Percentiles rank a stretch among this genome's conserved stretches.
phyloP scores from a whole-genome alignment of 495 filamentous ascomycete species.

The Bacidia rubella region DNA sequence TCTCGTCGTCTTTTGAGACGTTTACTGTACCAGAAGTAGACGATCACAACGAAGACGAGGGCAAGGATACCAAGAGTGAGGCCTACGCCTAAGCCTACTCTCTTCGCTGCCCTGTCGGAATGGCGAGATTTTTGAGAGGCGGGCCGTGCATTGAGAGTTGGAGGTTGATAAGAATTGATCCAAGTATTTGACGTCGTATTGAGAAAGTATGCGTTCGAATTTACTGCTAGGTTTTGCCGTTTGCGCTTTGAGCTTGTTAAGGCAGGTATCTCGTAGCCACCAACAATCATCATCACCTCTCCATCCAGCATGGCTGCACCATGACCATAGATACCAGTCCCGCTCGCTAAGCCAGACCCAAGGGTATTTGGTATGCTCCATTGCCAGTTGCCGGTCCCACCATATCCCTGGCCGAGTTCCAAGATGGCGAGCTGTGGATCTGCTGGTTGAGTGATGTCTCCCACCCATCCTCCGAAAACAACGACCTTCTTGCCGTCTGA shows the following conservation, averaged over 20 bases:
- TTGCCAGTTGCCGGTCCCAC: slow-evolving; percentile 53
- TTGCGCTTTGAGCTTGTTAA: slow-evolving; percentile 27
- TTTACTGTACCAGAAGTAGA: slow-evolving; percentile 46
- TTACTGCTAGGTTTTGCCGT: slow-evolving; percentile 25
- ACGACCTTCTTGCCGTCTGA: slow-evolving; percentile 61
- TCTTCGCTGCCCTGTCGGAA: slow-evolving; percentile 27
- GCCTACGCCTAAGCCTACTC: slow-evolving; percentile 60
- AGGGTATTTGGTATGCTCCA: slow-evolving; percentile 50
- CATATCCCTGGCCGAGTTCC: slow-evolving; percentile 54
- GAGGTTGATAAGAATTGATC: slow-evolving; percentile 54
- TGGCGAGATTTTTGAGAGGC: not conserved
- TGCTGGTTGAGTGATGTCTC: slow-evolving; percentile 58
- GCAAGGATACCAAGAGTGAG: slow-evolving; percentile 52
- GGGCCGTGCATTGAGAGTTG: slow-evolving; percentile 15
- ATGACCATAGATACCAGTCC: slow-evolving; percentile 67
- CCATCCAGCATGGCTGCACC: slow-evolving; percentile 73
- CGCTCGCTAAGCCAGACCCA: slow-evolving; percentile 30
- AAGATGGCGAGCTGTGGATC: slow-evolving; percentile 68
- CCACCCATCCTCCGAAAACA: slow-evolving; percentile 84
- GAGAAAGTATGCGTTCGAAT: slow-evolving; percentile 49
- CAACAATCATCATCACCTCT: slow-evolving; percentile 78
- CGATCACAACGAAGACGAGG: slow-evolving; percentile 33
- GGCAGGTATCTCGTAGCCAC: slow-evolving; percentile 58
- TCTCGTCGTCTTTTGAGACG: slow-evolving; percentile 34
- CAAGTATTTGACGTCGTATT: slow-evolving; percentile 66